Conservation (phyloP, 371 early-diverging fungal genomes). For the Funneliformis caledonium region DNA sequence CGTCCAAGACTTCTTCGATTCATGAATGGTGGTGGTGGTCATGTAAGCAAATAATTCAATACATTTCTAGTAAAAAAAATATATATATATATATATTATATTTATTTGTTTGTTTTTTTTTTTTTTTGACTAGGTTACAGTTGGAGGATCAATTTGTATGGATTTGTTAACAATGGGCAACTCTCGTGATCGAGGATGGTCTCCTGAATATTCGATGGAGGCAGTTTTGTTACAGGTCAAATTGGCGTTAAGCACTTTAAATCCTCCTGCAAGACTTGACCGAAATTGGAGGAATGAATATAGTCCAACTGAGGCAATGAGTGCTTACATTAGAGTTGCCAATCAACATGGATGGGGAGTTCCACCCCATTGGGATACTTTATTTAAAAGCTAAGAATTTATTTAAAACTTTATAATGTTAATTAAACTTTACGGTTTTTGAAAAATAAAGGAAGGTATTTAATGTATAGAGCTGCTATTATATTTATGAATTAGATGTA, state of each 20-base stretch:
- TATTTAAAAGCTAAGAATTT: conserved; percentile 21
- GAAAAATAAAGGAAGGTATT: neutral
- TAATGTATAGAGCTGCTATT: neutral
- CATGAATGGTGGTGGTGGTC: conserved; percentile 48
- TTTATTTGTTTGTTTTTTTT: neutral
- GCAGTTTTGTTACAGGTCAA: conserved; percentile 43
- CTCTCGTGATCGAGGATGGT: conserved; percentile 43
- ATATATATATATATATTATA: neutral
- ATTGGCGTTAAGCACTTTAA: conserved; percentile 41
- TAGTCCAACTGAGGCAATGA: conserved; percentile 43
- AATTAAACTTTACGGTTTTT: neutral
- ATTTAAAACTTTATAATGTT: neutral
- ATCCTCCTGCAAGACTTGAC: conserved; percentile 48
- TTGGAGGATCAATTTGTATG: conserved; percentile 47
- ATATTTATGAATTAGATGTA: too few relatives aligned
- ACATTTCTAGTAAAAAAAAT: neutral
- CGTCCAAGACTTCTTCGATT: conserved; percentile 46
- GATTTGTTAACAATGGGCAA: conserved; percentile 44
- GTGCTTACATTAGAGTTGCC: conserved; percentile 45
- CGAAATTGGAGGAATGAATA: conserved; percentile 33
- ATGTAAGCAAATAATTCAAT: conserved; percentile 34
- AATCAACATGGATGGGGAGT: conserved; percentile 46
- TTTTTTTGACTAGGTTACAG: conserved; percentile 41
- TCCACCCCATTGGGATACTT: conserved; percentile 38
- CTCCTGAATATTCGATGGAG: conserved; percentile 40